Evolutionary conservation across 1,284 basidiomycete genomes (phyloP).

Genomic region (Athelia sp.): DNA sequence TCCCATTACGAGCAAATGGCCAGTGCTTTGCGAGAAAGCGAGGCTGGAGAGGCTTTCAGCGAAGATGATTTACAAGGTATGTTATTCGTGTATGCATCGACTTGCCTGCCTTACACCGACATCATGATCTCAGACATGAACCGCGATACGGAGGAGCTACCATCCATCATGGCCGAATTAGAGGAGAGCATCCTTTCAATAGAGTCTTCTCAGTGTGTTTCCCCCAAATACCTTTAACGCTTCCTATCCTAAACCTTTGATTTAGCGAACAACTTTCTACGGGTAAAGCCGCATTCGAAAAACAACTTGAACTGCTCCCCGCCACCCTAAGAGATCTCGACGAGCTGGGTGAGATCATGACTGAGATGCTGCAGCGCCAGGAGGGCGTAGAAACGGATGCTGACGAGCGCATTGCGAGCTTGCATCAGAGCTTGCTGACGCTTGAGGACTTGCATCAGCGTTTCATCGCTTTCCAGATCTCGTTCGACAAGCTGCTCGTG

Average conservation of each 20-base stretch:
- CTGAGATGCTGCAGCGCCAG: conserved; percentile 66
- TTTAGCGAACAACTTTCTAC: conserved; percentile 44
- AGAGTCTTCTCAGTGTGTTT: conserved; percentile 50
- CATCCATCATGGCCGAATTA: conserved; percentile 65
- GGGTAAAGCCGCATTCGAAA: conserved; percentile 36
- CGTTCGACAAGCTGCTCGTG: conserved; percentile 65
- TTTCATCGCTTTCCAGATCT: conserved; percentile 61
- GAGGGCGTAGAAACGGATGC: conserved; percentile 63
- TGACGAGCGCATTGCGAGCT: conserved; percentile 43
- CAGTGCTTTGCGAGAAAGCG: conserved; percentile 56
- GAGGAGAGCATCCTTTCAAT: conserved; percentile 52
- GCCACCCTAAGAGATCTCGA: conserved; percentile 60
- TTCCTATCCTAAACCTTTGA: conserved; percentile 2
- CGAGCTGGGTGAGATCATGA: conserved; percentile 72
- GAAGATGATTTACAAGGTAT: conserved; percentile 68
- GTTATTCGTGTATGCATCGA: conserved; percentile 7
- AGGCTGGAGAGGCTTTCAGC: conserved; percentile 56
- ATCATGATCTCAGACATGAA: conserved; percentile 55
- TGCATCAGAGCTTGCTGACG: conserved; percentile 56
- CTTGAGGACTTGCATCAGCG: conserved; percentile 60
- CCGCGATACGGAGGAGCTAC: conserved; percentile 70
- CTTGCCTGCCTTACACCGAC: conserved; percentile 1
- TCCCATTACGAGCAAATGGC: conserved; percentile 74
- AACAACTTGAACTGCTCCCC: conserved; percentile 43
- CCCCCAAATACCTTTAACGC: background rate